These are phyloP conservation scores for Alternaria ethzedia DNA, from an alignment of 2,329 filamentous ascomycete species.

Conservation along the genomic window DNA sequence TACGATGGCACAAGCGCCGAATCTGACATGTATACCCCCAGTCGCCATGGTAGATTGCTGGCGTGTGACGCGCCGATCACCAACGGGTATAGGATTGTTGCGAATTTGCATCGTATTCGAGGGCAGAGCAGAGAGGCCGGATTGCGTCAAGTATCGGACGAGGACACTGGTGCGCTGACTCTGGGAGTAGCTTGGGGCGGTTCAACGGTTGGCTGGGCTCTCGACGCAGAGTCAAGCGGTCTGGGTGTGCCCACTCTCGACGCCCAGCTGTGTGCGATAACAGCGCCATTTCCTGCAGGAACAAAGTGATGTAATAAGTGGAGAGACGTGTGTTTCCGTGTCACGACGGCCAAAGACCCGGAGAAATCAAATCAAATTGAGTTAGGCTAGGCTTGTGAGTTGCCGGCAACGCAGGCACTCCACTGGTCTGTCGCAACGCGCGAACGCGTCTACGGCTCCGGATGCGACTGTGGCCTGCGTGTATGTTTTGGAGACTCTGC, in stretches of 20 bases:
- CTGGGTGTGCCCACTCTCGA: constrained; percentile 22
- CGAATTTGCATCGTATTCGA: neutral
- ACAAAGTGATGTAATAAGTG: constrained; percentile 47
- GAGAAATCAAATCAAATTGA: constrained; percentile 36
- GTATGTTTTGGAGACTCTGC: constrained; percentile 1
- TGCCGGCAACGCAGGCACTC: constrained; percentile 47
- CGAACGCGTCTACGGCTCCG: constrained; percentile 25
- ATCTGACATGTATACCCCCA: neutral
- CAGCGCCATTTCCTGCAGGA: constrained; percentile 21
- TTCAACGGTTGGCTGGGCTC: constrained; percentile 16
- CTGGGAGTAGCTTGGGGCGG: constrained; percentile 15
- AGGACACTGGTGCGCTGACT: neutral
- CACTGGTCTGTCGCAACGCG: constrained; percentile 38
- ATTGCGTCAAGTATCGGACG: neutral
- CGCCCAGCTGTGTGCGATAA: constrained; percentile 6
- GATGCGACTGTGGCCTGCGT: constrained; percentile 5
- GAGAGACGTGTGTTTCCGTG: constrained; percentile 47
- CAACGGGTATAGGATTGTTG: neutral
- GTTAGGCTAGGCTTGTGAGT: constrained; percentile 45
- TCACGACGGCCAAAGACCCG: constrained; percentile 44
- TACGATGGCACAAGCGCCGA: neutral
- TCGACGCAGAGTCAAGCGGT: constrained; percentile 23
- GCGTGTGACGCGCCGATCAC: constrained; percentile 4
- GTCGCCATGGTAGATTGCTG: constrained; percentile 2
- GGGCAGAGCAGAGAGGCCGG: neutral